A percentile compares a stretch with the other conserved stretches of the same genome.
Evolutionary conservation across 2,329 filamentous ascomycete genomes (phyloP).

Genomic region (Trichoderma oligosporum): DNA sequence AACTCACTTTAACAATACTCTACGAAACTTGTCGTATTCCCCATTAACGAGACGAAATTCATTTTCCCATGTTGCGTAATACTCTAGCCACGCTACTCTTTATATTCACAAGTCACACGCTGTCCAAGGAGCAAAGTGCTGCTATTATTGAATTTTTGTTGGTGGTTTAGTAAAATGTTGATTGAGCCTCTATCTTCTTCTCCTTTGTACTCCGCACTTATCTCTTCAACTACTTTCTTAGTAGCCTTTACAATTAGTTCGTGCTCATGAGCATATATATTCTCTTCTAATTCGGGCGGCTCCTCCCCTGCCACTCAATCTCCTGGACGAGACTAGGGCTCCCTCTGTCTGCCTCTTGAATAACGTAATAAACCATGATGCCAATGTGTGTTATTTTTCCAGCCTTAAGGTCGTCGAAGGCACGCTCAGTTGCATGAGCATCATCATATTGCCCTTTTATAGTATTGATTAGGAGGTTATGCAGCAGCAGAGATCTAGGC

Average conservation of each 20-base stretch:
- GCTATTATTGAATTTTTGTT: too few relatives aligned
- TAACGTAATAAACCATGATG: conserved; percentile 87
- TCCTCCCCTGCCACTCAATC: conserved; percentile 64
- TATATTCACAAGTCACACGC: too few relatives aligned
- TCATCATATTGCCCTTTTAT: conserved; percentile 76
- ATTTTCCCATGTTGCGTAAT: too few relatives aligned
- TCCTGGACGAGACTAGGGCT: conserved; percentile 52
- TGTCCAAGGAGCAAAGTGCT: too few relatives aligned
- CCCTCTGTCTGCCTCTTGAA: conserved; percentile 37
- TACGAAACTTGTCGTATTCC: too few relatives aligned
- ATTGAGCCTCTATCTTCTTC: too few relatives aligned
- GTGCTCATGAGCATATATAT: conserved; percentile 76
- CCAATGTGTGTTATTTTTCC: conserved; percentile 68
- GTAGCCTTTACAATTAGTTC: conserved; percentile 74
- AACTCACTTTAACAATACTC: too few relatives aligned
- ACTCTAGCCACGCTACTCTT: too few relatives aligned
- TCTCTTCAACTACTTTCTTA: conserved; percentile 42
- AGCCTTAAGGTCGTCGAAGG: conserved; percentile 66
- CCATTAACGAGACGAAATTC: too few relatives aligned
- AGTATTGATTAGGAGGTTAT: too few relatives aligned
- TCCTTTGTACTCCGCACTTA: conserved; percentile 25
- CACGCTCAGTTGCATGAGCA: conserved; percentile 70
- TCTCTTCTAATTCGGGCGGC: conserved; percentile 62
- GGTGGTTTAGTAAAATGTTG: too few relatives aligned
- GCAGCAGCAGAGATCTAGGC: neutral